Percentiles rank a stretch among this genome's conserved stretches.
These are phyloP conservation scores for Coniosporium tulheliwenetii DNA, from an alignment of 2,329 filamentous ascomycete genomes.

Conservation along the genomic window DNA sequence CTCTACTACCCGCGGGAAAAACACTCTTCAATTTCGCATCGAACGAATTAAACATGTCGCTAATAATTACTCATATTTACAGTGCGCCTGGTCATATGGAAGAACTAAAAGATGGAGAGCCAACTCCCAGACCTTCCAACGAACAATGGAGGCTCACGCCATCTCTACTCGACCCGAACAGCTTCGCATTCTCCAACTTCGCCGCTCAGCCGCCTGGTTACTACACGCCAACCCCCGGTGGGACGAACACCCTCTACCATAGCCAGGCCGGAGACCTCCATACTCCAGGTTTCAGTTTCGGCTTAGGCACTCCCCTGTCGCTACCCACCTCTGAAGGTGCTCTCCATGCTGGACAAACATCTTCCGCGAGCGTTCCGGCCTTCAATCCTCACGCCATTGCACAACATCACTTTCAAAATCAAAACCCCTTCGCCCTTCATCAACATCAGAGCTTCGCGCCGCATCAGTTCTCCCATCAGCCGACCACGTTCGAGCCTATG, in stretches of 20 bases:
- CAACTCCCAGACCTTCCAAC: constrained; percentile 62
- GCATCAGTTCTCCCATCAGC: constrained; percentile 65
- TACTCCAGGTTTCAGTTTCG: constrained; percentile 59
- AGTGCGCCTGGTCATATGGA: constrained; percentile 31
- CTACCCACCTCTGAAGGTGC: constrained; percentile 56
- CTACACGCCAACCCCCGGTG: constrained; percentile 76
- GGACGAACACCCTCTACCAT: constrained; percentile 67
- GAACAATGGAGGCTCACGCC: constrained; percentile 83
- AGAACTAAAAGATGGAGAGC: constrained; percentile 59
- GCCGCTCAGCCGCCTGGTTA: constrained; percentile 68
- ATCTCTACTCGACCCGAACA: constrained; percentile 72
- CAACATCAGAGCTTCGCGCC: constrained; percentile 49
- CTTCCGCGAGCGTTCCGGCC: constrained; percentile 16
- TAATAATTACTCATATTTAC: constrained; percentile 8
- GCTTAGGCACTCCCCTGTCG: constrained; percentile 67
- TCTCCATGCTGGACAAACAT: constrained; percentile 42
- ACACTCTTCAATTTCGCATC: too few relatives aligned
- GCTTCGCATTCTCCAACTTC: constrained; percentile 65
- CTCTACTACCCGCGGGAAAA: too few relatives aligned
- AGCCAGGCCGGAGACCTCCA: constrained; percentile 75
- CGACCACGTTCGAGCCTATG: constrained; percentile 64
- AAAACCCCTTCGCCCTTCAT: constrained; percentile 52
- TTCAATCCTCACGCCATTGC: constrained; percentile 16
- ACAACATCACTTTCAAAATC: constrained; percentile 38
- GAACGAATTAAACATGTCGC: neutral